Evolutionary conservation across 2,329 filamentous ascomycete genomes (phyloP).

Genomic region (Xylaria arbuscula): DNA sequence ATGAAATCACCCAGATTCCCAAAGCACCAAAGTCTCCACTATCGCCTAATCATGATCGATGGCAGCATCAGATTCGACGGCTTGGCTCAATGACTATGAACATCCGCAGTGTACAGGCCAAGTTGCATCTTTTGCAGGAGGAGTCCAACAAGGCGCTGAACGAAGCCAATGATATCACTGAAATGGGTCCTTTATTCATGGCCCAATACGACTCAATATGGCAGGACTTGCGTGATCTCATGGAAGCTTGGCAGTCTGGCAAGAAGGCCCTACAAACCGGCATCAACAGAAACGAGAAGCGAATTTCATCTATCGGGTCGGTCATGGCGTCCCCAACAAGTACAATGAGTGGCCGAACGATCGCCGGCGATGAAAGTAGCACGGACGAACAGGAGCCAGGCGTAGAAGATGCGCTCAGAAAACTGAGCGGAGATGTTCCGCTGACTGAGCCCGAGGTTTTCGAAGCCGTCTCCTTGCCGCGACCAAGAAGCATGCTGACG

Average conservation of each 20-base stretch:
- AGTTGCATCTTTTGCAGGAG: slow-evolving; percentile 90
- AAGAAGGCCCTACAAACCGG: slow-evolving; percentile 84
- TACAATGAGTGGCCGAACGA: slow-evolving; percentile 75
- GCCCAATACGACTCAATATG: slow-evolving; percentile 96
- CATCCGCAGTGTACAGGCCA: slow-evolving; percentile 91
- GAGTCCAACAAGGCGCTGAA: slow-evolving; percentile 86
- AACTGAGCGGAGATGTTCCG: slow-evolving; percentile 77
- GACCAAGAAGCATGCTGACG: slow-evolving; percentile 76
- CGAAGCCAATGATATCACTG: slow-evolving; percentile 75
- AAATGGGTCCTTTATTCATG: slow-evolving; percentile 82
- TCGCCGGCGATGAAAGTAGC: slow-evolving; percentile 66
- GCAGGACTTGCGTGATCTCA: slow-evolving; percentile 80
- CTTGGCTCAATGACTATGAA: slow-evolving; percentile 89
- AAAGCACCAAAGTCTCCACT: slow-evolving; percentile 67
- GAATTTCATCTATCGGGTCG: slow-evolving; percentile 71
- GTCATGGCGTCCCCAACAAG: slow-evolving; percentile 66
- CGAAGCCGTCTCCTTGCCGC: slow-evolving; percentile 84
- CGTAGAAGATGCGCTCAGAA: slow-evolving; percentile 73
- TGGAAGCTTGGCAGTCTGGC: slow-evolving; percentile 88
- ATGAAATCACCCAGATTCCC: slow-evolving; percentile 59
- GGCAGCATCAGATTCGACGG: slow-evolving; percentile 88
- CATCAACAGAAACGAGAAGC: slow-evolving; percentile 82
- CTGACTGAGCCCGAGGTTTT: slow-evolving; percentile 83
- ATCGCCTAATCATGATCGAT: slow-evolving; percentile 82
- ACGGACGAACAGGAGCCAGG: slow-evolving; percentile 66